These are phyloP conservation scores for Fomitopsis schrenkii DNA, from an alignment of 1,284 basidiomycete genomes.

Conservation along the genomic window DNA sequence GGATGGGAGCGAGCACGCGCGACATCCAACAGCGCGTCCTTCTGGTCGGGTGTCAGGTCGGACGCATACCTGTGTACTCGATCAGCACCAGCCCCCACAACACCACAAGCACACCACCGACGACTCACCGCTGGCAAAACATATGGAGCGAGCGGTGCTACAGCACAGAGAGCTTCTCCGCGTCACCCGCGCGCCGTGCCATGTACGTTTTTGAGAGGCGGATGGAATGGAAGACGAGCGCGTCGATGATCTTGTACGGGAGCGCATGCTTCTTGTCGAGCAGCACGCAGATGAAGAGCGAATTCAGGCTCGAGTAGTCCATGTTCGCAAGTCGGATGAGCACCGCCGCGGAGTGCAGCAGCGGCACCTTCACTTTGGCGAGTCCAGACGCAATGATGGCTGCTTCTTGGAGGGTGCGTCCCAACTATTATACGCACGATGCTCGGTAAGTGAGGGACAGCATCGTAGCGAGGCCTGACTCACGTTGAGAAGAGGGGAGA, in stretches of 20 bases:
- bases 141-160: slow-evolving; percentile 98
- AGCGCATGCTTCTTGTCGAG: slow-evolving; percentile 98
- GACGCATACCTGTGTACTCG: slow-evolving; percentile 72
- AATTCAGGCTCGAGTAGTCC: slow-evolving; percentile 96
- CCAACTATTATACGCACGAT: slow-evolving; percentile 41
- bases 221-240: slow-evolving; percentile 97
- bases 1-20: slow-evolving; percentile 84
- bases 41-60: slow-evolving; percentile 97
- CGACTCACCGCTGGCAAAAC: slow-evolving; percentile 81
- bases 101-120: not conserved
- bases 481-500: slow-evolving; percentile 94
- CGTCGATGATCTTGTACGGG: slow-evolving; percentile 98
- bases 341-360: slow-evolving; percentile 95
- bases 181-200: slow-evolving; percentile 57
- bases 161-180: slow-evolving; percentile 85
- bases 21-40: slow-evolving; percentile 94
- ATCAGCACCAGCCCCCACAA: not conserved
- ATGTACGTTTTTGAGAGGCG: slow-evolving; percentile 88
- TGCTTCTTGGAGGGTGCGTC: slow-evolving; percentile 93
- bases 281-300: slow-evolving; percentile 94
- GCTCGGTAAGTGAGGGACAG: not conserved
- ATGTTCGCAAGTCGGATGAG: slow-evolving; percentile 91
- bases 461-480: slow-evolving; percentile 19
- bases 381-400: slow-evolving; percentile 93
- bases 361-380: slow-evolving; percentile 89